A percentile compares a stretch with the other conserved stretches of the same genome.
These are phyloP conservation scores for Phyllosticta citrichinensis DNA, from an alignment of 2,329 filamentous ascomycete species.

Conservation along the genomic window DNA sequence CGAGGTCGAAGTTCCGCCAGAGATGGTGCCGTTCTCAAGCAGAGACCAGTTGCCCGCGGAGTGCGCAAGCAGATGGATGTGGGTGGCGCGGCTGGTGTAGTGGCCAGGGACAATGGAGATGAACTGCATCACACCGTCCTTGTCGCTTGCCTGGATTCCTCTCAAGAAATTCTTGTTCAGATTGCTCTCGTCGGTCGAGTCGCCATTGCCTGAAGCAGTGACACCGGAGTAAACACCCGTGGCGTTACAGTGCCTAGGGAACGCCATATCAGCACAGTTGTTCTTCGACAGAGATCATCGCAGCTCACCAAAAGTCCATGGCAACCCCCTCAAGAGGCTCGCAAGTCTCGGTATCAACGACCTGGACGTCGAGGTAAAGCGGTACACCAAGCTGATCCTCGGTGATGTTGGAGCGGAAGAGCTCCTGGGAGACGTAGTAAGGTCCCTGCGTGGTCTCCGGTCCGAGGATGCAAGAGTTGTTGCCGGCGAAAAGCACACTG, in stretches of 20 bases:
- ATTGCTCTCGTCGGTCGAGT: conserved; percentile 24
- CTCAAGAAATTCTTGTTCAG: conserved; percentile 34
- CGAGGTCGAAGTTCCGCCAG: conserved; percentile 38
- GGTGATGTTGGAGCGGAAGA: conserved; percentile 39
- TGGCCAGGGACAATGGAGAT: conserved; percentile 40
- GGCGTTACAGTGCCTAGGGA: conserved; percentile 25
- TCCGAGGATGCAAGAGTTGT: conserved; percentile 25
- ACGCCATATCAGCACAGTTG: background rate
- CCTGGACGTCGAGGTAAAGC: conserved; percentile 42
- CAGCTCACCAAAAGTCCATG: conserved; percentile 41
- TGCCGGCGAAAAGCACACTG: conserved; percentile 21
- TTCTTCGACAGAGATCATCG: too few species aligned
- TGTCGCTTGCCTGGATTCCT: conserved; percentile 38
- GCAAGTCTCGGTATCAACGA: conserved; percentile 46
- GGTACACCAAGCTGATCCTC: conserved; percentile 40
- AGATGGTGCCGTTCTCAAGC: conserved; percentile 42
- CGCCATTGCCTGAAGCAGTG: conserved; percentile 33
- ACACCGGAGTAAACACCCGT: conserved; percentile 36
- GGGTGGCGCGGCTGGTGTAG: conserved; percentile 31
- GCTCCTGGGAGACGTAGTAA: conserved; percentile 29
- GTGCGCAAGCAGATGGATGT: conserved; percentile 29
- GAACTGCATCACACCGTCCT: conserved; percentile 40
- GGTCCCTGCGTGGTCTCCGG: conserved; percentile 25
- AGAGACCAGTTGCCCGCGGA: conserved; percentile 24
- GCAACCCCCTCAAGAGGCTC: conserved; percentile 39